Base-by-base conservation (phyloP, 1,284 basidiomycete genomes). In the Blastosporella zonata region DNA sequence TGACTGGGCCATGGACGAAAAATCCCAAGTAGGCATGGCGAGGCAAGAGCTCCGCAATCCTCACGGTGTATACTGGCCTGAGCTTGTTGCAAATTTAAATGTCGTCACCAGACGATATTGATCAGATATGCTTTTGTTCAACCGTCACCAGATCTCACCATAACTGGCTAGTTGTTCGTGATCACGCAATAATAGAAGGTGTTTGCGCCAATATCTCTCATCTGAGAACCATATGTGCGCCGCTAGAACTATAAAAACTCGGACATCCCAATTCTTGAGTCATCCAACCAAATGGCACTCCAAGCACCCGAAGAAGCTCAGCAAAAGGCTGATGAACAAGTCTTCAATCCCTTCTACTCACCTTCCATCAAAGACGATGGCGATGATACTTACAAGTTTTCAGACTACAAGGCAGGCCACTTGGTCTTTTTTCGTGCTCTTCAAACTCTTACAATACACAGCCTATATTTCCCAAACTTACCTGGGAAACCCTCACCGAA, bases 261-360 rank as follows among this genome's bases (percentile, higher is more conserved):
- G 6, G 25, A 27, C 21, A 38, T 48, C 13, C 10, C 10, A 28
- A n/a, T 13, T 10, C 10, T 15, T 40, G n/a, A 45, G 15, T 34
- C 28, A 44, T 34, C 21, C 17, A 3, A 44, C 15, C 18, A 33
- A 42, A 62, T 62, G 61, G 56, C 68, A 23, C 65, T 65, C 50
- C 65, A 65, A 54, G 60, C 61, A 42, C 47, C 49, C 36, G 29
- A 31, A 31, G 8, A 54, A 21, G 38, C 29, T 42, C 25, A 44
- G 36, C 41, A 46, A 15, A 55, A 55, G 9, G 53, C 55, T n/a
- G 54, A 55, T 20, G 55, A 52, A 17, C 63, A 65, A 42, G 55
- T 74, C 34, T 70, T 80, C 66, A 86, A 86, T 59, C 79, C 82
- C 0, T 86, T 87, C 65, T 84, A 86, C 57, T 84, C 81, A 2